Base-by-base conservation (phyloP, 2,329 filamentous ascomycete genomes). In the Orbilia blumenaviensis region DNA sequence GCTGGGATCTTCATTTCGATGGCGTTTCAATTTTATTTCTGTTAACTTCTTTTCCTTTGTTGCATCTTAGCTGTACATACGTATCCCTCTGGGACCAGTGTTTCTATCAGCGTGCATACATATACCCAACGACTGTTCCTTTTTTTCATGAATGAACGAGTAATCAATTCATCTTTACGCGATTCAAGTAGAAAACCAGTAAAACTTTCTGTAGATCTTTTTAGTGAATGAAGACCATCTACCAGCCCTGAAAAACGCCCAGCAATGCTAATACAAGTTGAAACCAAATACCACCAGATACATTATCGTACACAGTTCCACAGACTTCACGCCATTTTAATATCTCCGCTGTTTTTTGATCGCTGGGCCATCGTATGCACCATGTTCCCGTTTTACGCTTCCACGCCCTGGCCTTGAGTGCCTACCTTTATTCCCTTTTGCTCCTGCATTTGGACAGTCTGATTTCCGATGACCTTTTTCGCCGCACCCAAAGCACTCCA, bases 321-420 rank as follows among this genome's bases (percentile, higher is more conserved):
- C 4, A 38, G 2, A 38, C n/a, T 2, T 56, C 8, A 67, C 9
- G 8, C 14, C 7, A 46, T 4, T 3, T 23, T 41, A 76, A 61
- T 64, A 34, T 32, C 72, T 48, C 41, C 42, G 63, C 48, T 69
- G 72, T 34, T 52, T 58, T 46, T 76, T 76, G 8, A 60, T 25
- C 4, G 58, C 64, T 0, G 56, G 41, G 3, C 56, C 72, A 12
- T 46, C 63, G 32, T 50, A 41, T 0, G 56, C 18, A 8, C 44
- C 64, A 10, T 48, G 50, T 2, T 50, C 46, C 25, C 64, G 58
- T 44, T 69, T 64, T 16, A 38, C 54, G 8, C 56, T n/a, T 23
- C 46, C 25, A 7, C 21, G 41, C 16, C 56, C 44, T 29, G 16
- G 18, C 42, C 16, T 44, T 23, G 27, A 16, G 12, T 23, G 21